Evolutionary conservation across 2,329 filamentous ascomycete genomes (phyloP).

Genomic region (Fusarium sp.): DNA sequence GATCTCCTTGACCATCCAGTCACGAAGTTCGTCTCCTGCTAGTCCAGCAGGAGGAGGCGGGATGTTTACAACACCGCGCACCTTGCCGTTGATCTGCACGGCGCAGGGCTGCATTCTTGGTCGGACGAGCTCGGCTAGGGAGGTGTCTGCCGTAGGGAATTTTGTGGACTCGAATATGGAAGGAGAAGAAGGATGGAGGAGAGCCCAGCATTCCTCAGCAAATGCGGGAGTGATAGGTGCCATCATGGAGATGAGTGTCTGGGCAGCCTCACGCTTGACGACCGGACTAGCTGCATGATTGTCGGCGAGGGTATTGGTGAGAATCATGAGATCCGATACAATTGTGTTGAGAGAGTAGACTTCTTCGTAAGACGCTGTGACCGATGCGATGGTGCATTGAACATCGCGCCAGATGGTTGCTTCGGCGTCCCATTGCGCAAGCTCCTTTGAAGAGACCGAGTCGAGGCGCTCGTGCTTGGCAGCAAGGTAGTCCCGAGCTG

Average conservation of each 20-base stretch:
- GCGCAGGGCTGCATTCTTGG: slow-evolving; percentile 68
- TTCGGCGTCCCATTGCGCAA: slow-evolving; percentile 60
- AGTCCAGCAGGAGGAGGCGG: slow-evolving; percentile 61
- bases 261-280: slow-evolving; percentile 63
- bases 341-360: slow-evolving; percentile 86
- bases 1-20: slow-evolving; percentile 73
- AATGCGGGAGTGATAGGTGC: slow-evolving; percentile 85
- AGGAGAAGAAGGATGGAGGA: slow-evolving; percentile 58
- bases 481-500: slow-evolving; percentile 55
- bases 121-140: slow-evolving; percentile 62
- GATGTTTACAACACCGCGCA: slow-evolving; percentile 76
- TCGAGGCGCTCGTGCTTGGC: slow-evolving; percentile 48
- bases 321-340: slow-evolving; percentile 83
- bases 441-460: slow-evolving; percentile 50
- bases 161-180: slow-evolving; percentile 61
- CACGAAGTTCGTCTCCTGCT: slow-evolving; percentile 60
- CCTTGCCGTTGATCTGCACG: slow-evolving; percentile 84
- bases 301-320: slow-evolving; percentile 76
- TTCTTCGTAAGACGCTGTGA: slow-evolving; percentile 75
- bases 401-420: slow-evolving; percentile 71
- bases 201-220: slow-evolving; percentile 82
- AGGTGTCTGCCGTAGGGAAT: slow-evolving; percentile 71
- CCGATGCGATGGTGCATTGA: slow-evolving; percentile 74
- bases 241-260: slow-evolving; percentile 75
- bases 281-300: slow-evolving; percentile 54